Evolutionary conservation across 164 flowering plant species (phyloP).

Genomic region (Chimonanthus praecox): DNA sequence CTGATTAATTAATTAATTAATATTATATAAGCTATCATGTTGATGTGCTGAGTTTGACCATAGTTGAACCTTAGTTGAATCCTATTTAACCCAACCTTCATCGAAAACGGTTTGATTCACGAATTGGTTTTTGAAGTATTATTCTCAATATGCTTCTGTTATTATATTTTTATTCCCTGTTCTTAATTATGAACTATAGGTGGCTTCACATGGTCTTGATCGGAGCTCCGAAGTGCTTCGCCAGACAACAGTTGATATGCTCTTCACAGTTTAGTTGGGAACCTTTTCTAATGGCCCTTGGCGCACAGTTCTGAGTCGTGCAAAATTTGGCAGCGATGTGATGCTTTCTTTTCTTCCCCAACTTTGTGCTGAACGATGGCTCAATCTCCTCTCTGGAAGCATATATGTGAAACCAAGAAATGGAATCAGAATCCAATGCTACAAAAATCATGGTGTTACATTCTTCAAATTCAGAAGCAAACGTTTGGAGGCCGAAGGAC

Average conservation of each 20-base stretch:
- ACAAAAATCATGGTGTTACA: background rate
- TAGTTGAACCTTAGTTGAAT: no score
- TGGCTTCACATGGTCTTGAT: conserved; percentile 94
- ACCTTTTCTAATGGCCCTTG: background rate
- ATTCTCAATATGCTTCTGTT: background rate
- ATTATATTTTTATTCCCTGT: background rate
- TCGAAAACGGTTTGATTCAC: no score
- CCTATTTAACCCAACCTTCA: no score
- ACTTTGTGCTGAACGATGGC: background rate
- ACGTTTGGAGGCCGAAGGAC: background rate
- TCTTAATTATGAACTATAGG: conserved; percentile 37
- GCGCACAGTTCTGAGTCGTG: conserved; percentile 8
- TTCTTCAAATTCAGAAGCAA: background rate
- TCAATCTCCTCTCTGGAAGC: background rate
- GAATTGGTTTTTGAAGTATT: no score
- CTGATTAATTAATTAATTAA: no score
- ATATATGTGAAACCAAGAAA: background rate
- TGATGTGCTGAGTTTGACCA: no score
- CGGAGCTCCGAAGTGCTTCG: conserved; percentile 78
- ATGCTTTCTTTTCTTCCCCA: background rate
- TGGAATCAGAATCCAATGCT: background rate
- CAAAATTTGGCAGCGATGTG: background rate
- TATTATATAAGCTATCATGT: no score
- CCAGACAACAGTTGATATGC: conserved; percentile 56
- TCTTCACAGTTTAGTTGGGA: conserved; percentile 33